Conservation (phyloP, 176 grass and related monocot genomes). For the Oryza longistaminata region DNA sequence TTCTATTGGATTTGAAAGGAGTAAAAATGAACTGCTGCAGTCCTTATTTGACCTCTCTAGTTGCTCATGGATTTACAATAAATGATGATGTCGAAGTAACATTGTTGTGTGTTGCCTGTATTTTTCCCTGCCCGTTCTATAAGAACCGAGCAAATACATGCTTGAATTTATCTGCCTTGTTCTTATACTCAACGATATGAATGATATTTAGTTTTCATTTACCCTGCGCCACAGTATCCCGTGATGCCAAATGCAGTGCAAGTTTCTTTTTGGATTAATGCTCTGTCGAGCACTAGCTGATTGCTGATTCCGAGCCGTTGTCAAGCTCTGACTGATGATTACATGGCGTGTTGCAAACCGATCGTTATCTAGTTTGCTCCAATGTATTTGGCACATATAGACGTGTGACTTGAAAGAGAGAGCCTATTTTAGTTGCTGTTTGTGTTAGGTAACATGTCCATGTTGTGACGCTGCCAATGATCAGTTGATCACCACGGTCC, state of each 20-base stretch:
- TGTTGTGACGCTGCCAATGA: not conserved
- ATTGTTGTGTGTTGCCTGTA: conserved; percentile 31
- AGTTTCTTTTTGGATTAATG: not conserved
- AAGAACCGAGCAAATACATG: too few species aligned
- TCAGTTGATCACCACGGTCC: not conserved
- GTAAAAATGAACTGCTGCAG: conserved; percentile 22
- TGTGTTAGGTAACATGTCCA: not conserved
- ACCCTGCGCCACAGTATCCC: not conserved
- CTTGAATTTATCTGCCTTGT: too few species aligned
- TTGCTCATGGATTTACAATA: conserved; percentile 43
- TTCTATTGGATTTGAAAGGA: conserved; percentile 3
- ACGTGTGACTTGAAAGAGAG: not conserved
- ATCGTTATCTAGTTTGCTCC: not conserved
- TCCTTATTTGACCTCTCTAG: conserved; percentile 31
- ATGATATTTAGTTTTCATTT: not conserved
- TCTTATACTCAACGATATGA: not conserved
- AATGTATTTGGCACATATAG: not conserved
- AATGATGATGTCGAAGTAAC: conserved; percentile 49
- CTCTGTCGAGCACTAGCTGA: not conserved
- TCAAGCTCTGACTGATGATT: too few species aligned
- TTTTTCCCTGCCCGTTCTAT: not conserved
- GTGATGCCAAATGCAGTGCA: not conserved
- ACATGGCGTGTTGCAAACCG: not conserved
- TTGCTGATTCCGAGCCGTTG: too few species aligned
- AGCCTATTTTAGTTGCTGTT: not conserved